Percentiles rank a stretch among this genome's conserved stretches.
phyloP scores from a whole-genome alignment of 1,284 basidiomycete genomes.

The Puccinia novopanici region DNA sequence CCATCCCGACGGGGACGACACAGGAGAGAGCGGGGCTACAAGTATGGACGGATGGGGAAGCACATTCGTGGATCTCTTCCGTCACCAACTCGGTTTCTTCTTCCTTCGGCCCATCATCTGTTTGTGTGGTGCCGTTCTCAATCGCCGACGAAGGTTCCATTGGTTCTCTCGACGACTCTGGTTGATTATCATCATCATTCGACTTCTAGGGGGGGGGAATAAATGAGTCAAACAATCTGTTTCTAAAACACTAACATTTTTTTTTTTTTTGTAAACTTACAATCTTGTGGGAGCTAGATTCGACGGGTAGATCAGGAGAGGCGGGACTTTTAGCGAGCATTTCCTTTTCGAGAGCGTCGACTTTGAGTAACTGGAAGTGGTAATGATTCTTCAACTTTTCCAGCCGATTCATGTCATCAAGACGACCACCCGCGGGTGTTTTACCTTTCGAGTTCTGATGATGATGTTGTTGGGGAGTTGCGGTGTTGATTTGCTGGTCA shows the following conservation, averaged over 20 bases:
- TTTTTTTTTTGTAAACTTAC: background rate
- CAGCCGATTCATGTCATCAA: background rate
- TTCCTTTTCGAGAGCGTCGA: slow-evolving; percentile 18
- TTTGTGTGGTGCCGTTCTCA: too few relatives aligned
- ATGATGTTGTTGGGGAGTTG: background rate
- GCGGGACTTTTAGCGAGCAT: background rate
- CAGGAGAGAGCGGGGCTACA: background rate
- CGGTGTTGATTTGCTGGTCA: slow-evolving; percentile 3
- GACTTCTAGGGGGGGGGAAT: background rate
- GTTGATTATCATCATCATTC: background rate
- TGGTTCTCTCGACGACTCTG: too few relatives aligned
- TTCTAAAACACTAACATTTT: background rate
- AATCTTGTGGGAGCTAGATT: background rate
- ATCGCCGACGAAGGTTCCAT: too few relatives aligned
- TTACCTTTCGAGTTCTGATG: background rate
- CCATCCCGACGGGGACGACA: slow-evolving; percentile 1
- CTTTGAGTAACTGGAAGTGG: slow-evolving; percentile 14
- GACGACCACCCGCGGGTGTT: background rate
- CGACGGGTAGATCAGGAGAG: background rate
- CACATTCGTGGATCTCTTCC: slow-evolving; percentile 28
- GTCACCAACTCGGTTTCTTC: background rate
- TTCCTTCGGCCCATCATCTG: background rate
- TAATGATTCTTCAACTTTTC: slow-evolving; percentile 20
- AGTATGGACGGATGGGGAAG: background rate
- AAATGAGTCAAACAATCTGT: background rate